Base-by-base conservation (phyloP, 2,329 filamentous ascomycete genomes). In the Blumeria hordei region DNA sequence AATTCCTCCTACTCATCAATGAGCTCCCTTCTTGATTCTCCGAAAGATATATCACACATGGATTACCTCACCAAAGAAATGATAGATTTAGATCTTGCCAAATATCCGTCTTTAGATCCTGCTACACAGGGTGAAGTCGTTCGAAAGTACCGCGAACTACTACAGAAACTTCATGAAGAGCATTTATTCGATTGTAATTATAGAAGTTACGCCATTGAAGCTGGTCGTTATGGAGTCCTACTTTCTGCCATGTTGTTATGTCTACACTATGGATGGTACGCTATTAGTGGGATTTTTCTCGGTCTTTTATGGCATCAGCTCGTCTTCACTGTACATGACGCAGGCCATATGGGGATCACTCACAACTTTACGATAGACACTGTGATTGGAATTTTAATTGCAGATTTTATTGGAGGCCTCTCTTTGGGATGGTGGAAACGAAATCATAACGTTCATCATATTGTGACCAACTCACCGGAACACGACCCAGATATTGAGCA, bases 381-480 rank as follows among this genome's bases (percentile, higher is more conserved):
- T 1, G 73, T 83, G 52, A 86, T 98, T 58, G 90, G 87, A 52
- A 94, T 96, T 64, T 70, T 94, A 59, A 83, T 95, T 63, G 88
- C 88, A 54, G 84, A 94, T 66, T 96, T 83, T 62, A 71, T 92
- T 18, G 92, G 92, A 39, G 92, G 92, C 0, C 69, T 98, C 36
- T 94, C 87, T 32, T 70, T 94, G 55, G 86, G 90, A 47, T 98
- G 92, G 92, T 98, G 92, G 90, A 96, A 96, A 69, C 76, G 80
- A 58, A 95, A 81, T 66, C 90, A 96, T 68, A 96, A 96, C 64
- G 88, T 95, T 8, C 90, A 96, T 66, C 90, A 96, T 64, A 88
- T 96, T 61, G 83, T 96, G 54, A 96, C 92, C 16, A 96, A 96
- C 67, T 83, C 83, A 45, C 85, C 88, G 12, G 92, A 95, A 67